These are phyloP conservation scores for Heliamphora exappendiculata DNA, from an alignment of 148 eudicot species.

Conservation along the genomic window DNA sequence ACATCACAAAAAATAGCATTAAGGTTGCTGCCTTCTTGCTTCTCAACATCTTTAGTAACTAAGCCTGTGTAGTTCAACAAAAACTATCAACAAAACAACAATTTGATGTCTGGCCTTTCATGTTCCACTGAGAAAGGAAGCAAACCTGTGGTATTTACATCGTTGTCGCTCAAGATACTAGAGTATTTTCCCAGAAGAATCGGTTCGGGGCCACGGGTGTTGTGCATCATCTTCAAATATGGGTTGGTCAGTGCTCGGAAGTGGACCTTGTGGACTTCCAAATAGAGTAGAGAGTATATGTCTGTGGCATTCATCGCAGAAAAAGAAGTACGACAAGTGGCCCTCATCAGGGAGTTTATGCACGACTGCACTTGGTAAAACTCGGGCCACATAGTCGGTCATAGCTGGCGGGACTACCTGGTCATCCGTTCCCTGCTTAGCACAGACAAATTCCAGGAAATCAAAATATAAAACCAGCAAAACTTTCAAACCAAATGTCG, in stretches of 20 bases:
- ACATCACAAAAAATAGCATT: background rate
- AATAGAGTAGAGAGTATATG: slow-evolving; percentile 61
- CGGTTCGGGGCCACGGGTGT: background rate
- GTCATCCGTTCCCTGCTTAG: slow-evolving; percentile 77
- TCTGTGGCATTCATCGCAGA: slow-evolving; percentile 74
- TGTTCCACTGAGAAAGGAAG: slow-evolving; percentile 11
- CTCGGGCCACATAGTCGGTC: slow-evolving; percentile 58
- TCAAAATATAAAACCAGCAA: background rate
- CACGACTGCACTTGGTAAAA: slow-evolving; percentile 49
- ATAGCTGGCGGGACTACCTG: slow-evolving; percentile 68
- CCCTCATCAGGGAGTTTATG: slow-evolving; percentile 71
- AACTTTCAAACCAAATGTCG: background rate
- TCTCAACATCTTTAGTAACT: slow-evolving; percentile 7
- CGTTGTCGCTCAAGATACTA: background rate
- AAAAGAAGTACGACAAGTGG: slow-evolving; percentile 75
- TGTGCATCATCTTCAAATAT: slow-evolving; percentile 9
- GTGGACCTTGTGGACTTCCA: slow-evolving; percentile 67
- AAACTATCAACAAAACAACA: background rate
- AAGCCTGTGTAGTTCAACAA: background rate
- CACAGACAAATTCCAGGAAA: background rate
- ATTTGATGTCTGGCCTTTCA: background rate
- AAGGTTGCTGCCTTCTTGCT: background rate
- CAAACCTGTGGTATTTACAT: slow-evolving; percentile 12
- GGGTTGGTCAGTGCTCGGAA: slow-evolving; percentile 23
- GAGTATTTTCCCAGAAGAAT: background rate